phyloP scores from a whole-genome alignment of 177 flowering plant species.

The Vitis hybrid region DNA sequence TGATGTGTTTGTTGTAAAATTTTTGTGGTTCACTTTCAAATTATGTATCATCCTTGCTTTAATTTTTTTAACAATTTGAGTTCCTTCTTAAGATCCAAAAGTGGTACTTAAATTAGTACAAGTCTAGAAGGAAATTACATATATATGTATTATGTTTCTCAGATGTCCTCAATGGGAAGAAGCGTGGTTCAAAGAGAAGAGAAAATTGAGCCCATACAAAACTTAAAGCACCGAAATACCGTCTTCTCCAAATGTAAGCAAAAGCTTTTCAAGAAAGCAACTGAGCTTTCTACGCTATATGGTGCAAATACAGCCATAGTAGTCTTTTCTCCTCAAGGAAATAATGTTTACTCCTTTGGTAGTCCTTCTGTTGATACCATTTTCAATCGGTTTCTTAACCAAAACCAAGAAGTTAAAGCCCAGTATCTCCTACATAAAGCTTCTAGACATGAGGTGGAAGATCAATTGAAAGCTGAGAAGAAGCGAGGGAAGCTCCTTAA shows the following conservation, averaged over 20 bases:
- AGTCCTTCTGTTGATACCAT: constrained; percentile 6
- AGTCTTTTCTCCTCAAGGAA: constrained; percentile 11
- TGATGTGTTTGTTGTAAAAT: too few relatives aligned
- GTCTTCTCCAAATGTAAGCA: constrained; percentile 22
- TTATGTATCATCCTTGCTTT: too few relatives aligned
- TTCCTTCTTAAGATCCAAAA: too few relatives aligned
- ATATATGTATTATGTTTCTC: too few relatives aligned
- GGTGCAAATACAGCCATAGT: constrained; percentile 17
- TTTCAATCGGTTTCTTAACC: not conserved
- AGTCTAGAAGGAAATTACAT: too few relatives aligned
- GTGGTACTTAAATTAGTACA: too few relatives aligned
- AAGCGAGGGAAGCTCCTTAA: constrained; percentile 13
- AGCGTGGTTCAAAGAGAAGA: not conserved
- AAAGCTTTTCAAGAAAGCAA: constrained; percentile 17
- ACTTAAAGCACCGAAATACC: constrained; percentile 1
- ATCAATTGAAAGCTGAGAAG: constrained; percentile 24
- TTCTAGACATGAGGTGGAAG: not conserved
- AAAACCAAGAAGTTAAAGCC: too few relatives aligned
- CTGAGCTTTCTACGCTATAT: constrained; percentile 7
- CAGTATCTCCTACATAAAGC: not conserved
- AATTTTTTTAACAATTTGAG: too few relatives aligned
- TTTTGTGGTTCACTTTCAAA: too few relatives aligned
- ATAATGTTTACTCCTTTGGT: constrained; percentile 9
- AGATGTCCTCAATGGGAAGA: too few relatives aligned
- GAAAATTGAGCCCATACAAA: constrained; percentile 15